Evolutionary conservation across 1,139 yeast genomes (phyloP), one percentile per base, ranked within the genome.

Genomic region (Taiozyma sp.): DNA sequence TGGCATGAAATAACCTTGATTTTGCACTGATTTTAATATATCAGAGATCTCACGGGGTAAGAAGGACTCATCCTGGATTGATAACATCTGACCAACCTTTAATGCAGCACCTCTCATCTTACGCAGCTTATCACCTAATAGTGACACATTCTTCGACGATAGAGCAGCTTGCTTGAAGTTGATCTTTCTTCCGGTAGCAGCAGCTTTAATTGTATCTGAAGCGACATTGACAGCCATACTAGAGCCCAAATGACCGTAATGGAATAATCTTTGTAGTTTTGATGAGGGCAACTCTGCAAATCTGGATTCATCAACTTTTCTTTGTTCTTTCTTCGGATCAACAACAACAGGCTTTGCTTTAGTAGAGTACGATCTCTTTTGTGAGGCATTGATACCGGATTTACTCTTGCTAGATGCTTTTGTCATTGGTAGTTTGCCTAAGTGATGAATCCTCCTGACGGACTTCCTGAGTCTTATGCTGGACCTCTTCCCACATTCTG

Each of bases 91-190:
- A 16, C 99, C 99, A 49, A 93, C 79, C 65, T 93, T 93, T 62
- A 93, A 75, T 3, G 99, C 99, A 3, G 99, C 99, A 14, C 99
- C 99, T 64, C 99, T 79, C 99, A 93, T 93, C 64, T 88, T 83
- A 49, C 95, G 83, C 61, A 93, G 81, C 66, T 89, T 90, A 58
- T 79, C 81, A 16, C 96, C 96, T 75, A 93, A 80, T 49, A 95
- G 72, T 62, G 93, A 97, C 46, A 93, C 83, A 66, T 93, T 93
- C 29, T 80, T 79, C 3, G 96, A 91, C 5, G 89, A 84, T 57
- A 93, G 73, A 4, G 95, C 72, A 45, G 90, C 68, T 2, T 86
- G 80, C 54, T 77, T 77, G 68, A 83, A 69, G 14, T 80, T 70
- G n/a, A 85, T 74, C 5, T 76, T 62, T 13, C 71, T 67, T 21